These are phyloP conservation scores for Zymoseptoria pseudotritici DNA, from an alignment of 2,329 filamentous ascomycete species.

Conservation along the genomic window DNA sequence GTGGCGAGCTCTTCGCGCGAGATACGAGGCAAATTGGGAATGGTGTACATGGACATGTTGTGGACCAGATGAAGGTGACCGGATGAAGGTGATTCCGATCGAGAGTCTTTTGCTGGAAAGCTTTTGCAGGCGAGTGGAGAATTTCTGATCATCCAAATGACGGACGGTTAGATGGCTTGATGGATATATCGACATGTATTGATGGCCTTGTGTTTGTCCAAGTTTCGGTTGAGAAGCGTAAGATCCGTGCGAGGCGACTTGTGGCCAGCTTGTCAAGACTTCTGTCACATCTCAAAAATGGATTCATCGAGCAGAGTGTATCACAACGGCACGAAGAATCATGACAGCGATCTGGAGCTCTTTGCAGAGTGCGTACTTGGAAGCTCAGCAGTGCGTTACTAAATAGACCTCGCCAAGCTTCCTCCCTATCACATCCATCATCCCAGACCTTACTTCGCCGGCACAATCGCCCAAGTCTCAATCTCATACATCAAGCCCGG, in stretches of 20 bases:
- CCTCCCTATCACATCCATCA: too few species aligned
- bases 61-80: background rate
- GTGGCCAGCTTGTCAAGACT: background rate
- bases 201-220: background rate
- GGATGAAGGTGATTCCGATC: background rate
- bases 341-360: too few species aligned
- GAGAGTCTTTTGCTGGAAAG: background rate
- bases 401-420: too few species aligned
- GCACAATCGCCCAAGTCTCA: conserved; percentile 14
- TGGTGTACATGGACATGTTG: conserved; percentile 47
- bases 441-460: background rate
- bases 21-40: conserved; percentile 60
- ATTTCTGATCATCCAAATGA: background rate
- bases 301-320: background rate
- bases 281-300: background rate
- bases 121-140: background rate
- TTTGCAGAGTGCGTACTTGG: too few species aligned
- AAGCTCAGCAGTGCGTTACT: too few species aligned
- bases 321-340: background rate
- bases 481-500: conserved; percentile 14
- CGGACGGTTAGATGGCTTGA: background rate
- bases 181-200: background rate
- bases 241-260: background rate
- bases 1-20: conserved; percentile 60
- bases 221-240: background rate